These are phyloP conservation scores for Aegilops bicornis DNA, from an alignment of 176 grass and related monocot genomes.

Conservation along the genomic window DNA sequence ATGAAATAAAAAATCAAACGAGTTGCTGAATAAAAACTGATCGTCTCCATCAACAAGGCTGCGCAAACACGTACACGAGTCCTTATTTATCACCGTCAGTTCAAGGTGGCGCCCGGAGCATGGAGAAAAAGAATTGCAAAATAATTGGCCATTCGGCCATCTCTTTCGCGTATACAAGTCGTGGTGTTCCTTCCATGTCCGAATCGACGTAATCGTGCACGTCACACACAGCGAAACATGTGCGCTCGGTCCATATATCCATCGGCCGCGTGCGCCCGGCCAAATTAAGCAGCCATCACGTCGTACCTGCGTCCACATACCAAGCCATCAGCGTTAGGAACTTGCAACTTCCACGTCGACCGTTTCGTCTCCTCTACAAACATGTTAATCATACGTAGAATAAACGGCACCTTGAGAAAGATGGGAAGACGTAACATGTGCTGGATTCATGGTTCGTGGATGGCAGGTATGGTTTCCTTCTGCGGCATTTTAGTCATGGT, in stretches of 20 bases:
- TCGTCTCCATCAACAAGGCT: background rate
- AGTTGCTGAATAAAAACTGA: background rate
- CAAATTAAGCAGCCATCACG: background rate
- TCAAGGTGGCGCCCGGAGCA: background rate
- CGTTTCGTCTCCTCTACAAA: background rate
- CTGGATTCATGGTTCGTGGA: no score
- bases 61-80: background rate
- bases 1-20: background rate
- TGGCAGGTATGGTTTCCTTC: no score
- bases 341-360: background rate
- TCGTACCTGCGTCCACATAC: background rate
- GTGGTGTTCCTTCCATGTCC: background rate
- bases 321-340: background rate
- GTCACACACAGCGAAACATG: background rate
- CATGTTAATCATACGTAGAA: background rate
- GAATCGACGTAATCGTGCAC: background rate
- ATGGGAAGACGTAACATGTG: background rate
- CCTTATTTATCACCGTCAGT: background rate
- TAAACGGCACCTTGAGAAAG: background rate
- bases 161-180: background rate
- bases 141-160: background rate
- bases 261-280: background rate
- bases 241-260: background rate
- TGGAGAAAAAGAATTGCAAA: background rate
- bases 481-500: no score